Conservation (phyloP, 2,329 filamentous ascomycete species). For the Pestalotiopsis sp. region DNA sequence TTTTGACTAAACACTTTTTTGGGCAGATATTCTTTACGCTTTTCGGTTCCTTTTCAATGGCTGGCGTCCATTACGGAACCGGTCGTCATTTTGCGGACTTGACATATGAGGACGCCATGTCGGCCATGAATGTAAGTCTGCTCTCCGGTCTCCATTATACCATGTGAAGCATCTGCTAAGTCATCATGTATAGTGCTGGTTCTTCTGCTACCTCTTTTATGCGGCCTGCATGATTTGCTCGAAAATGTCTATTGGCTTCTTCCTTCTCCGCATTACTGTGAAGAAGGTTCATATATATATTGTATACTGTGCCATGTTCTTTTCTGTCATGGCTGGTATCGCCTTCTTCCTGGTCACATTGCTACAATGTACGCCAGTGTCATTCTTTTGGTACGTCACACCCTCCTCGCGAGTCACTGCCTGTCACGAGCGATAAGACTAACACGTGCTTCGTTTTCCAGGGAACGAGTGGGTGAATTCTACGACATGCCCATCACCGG, state of each 20-base stretch:
- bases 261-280: slow-evolving; percentile 25
- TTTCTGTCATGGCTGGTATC: slow-evolving; percentile 21
- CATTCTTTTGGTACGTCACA: slow-evolving; percentile 22
- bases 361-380: slow-evolving; percentile 23
- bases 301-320: slow-evolving; percentile 19
- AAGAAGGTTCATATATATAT: slow-evolving; percentile 20
- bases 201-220: slow-evolving; percentile 21
- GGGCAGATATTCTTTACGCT: slow-evolving; percentile 7
- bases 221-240: slow-evolving; percentile 21
- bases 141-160: too few relatives aligned
- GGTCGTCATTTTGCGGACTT: slow-evolving; percentile 14
- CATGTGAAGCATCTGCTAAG: background rate
- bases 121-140: slow-evolving; percentile 16
- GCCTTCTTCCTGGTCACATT: slow-evolving; percentile 25
- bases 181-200: slow-evolving; percentile 15
- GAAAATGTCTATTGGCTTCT: slow-evolving; percentile 24
- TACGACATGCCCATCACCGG: slow-evolving; percentile 15
- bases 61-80: slow-evolving; percentile 17
- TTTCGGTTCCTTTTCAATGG: slow-evolving; percentile 10
- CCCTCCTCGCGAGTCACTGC: background rate
- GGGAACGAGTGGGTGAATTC: slow-evolving; percentile 1
- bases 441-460: background rate
- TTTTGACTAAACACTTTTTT: background rate
- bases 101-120: background rate
- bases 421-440: background rate